Evolutionary conservation across 176 grass and related monocot genomes (phyloP).

Genomic region (Phragmites australis): DNA sequence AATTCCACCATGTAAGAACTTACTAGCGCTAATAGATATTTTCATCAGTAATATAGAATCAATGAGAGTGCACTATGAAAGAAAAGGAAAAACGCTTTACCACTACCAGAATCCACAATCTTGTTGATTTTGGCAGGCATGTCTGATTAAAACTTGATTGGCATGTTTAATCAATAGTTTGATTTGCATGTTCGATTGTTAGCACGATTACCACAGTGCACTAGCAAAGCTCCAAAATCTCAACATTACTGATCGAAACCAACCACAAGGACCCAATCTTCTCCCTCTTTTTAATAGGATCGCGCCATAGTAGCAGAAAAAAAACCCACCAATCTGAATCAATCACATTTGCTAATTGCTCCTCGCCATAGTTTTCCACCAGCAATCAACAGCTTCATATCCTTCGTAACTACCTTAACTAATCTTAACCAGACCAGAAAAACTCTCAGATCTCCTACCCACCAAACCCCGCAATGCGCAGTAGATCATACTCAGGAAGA

Average conservation of each 20-base stretch:
- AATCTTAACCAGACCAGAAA: not conserved
- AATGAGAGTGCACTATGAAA: not conserved
- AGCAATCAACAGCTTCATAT: not conserved
- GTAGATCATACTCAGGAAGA: not conserved
- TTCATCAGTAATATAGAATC: not conserved
- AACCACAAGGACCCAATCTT: not conserved
- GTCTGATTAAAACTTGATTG: not conserved
- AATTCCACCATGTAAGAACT: slow-evolving; percentile 7
- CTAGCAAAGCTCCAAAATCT: not conserved
- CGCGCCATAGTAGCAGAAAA: too few species aligned
- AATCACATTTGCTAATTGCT: not conserved
- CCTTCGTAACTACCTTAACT: not conserved
- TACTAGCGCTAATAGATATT: not conserved
- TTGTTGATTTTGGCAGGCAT: not conserved
- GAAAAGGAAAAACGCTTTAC: too few species aligned
- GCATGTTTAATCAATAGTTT: not conserved
- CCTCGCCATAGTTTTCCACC: not conserved
- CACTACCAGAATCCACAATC: too few species aligned
- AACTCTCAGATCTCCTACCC: slow-evolving; percentile 38
- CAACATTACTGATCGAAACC: not conserved
- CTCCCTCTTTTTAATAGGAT: not conserved
- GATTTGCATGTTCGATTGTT: not conserved
- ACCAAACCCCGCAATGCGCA: slow-evolving; percentile 28
- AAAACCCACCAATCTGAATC: too few species aligned
- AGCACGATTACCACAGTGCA: not conserved